A percentile compares a stretch with the other conserved stretches of the same genome.
phyloP scores from a whole-genome alignment of 2,329 filamentous ascomycete genomes.

The Stachybotrys echinatus region DNA sequence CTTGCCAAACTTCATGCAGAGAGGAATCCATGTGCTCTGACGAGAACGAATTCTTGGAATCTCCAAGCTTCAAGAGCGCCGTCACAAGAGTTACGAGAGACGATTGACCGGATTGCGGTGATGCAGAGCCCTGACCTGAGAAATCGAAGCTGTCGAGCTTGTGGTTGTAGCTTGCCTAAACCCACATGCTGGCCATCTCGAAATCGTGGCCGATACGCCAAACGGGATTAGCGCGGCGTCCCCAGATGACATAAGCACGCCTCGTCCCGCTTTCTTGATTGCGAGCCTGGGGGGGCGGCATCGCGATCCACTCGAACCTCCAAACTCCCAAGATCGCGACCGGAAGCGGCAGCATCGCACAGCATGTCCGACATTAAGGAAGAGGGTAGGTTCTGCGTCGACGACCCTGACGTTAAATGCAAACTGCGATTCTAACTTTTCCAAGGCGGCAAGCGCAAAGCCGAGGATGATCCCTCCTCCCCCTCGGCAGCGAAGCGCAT shows the following conservation, averaged over 20 bases:
- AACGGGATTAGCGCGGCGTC: conserved; percentile 22
- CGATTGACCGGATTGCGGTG: neutral
- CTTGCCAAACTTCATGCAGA: conserved; percentile 88
- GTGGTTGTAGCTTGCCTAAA: conserved; percentile 15
- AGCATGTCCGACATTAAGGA: conserved; percentile 14
- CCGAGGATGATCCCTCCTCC: conserved; percentile 58
- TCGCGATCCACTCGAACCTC: conserved; percentile 13
- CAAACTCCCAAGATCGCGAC: conserved; percentile 4
- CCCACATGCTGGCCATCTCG: conserved; percentile 19
- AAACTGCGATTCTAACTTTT: neutral
- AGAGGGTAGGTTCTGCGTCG: conserved; percentile 13
- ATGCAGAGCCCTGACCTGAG: neutral
- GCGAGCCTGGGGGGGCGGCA: conserved; percentile 1
- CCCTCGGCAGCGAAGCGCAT: conserved; percentile 60
- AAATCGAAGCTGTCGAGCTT: conserved; percentile 3
- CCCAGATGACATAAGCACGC: conserved; percentile 23
- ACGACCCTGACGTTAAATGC: neutral
- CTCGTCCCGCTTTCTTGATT: conserved; percentile 12
- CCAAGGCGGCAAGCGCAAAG: conserved; percentile 59
- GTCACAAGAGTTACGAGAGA: neutral
- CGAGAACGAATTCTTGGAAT: neutral
- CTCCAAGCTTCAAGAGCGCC: neutral
- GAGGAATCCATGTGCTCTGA: conserved; percentile 65
- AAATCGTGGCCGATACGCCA: conserved; percentile 27
- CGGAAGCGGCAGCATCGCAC: neutral